phyloP scores from a whole-genome alignment of 495 filamentous ascomycete genomes.

The Aspergillus cristatus region DNA sequence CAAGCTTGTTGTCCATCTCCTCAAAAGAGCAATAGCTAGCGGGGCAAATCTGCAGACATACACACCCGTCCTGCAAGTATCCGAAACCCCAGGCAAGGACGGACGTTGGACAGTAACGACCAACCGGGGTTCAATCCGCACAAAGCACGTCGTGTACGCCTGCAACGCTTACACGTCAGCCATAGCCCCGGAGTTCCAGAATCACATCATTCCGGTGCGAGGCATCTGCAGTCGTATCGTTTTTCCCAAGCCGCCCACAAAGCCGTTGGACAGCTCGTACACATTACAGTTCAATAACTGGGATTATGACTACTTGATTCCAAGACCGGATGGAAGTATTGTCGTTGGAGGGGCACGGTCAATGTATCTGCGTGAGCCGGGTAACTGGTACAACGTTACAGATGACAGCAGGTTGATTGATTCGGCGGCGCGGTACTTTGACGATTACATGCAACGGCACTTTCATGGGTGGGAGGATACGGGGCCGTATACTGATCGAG shows the following conservation, averaged over 20 bases:
- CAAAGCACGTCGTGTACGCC: slow-evolving; percentile 58
- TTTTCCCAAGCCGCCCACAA: slow-evolving; percentile 11
- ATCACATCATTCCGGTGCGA: slow-evolving; percentile 67
- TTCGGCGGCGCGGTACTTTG: slow-evolving; percentile 31
- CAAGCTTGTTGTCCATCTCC: slow-evolving; percentile 62
- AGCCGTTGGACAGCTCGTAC: slow-evolving; percentile 15
- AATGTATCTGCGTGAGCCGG: slow-evolving; percentile 20
- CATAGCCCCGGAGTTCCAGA: slow-evolving; percentile 56
- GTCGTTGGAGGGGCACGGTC: slow-evolving; percentile 43
- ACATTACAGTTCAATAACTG: slow-evolving; percentile 17
- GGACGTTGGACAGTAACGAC: slow-evolving; percentile 33
- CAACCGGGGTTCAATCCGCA: slow-evolving; percentile 52
- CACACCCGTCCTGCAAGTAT: slow-evolving; percentile 50
- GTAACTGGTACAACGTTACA: slow-evolving; percentile 39
- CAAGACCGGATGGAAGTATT: slow-evolving; percentile 41
- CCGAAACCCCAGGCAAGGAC: slow-evolving; percentile 9
- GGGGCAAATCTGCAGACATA: slow-evolving; percentile 71
- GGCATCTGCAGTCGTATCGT: slow-evolving; percentile 37
- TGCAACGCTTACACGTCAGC: slow-evolving; percentile 76
- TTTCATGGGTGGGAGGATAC: slow-evolving; percentile 43
- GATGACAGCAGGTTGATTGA: slow-evolving; percentile 41
- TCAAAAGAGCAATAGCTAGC: slow-evolving; percentile 45
- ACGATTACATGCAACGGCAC: slow-evolving; percentile 37
- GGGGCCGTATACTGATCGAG: slow-evolving; percentile 29
- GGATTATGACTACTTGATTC: slow-evolving; percentile 42